Conservation (phyloP, 495 filamentous ascomycete genomes). For the Neurospora sp. region DNA sequence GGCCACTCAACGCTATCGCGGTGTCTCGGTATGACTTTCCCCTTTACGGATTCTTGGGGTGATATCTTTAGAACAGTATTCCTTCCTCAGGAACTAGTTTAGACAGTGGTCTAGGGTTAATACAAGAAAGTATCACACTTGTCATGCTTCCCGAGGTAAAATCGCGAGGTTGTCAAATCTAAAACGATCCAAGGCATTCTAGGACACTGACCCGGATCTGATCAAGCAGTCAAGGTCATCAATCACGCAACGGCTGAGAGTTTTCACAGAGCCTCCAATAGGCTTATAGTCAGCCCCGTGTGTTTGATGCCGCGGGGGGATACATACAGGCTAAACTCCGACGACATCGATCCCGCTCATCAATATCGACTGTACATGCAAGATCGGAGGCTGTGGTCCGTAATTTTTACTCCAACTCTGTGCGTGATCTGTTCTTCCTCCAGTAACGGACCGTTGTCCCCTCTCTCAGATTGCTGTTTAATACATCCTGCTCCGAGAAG, state of each 20-base stretch:
- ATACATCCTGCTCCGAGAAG: background rate
- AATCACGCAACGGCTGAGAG: background rate
- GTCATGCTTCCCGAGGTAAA: background rate
- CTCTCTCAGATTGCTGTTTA: background rate
- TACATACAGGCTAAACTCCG: conserved; percentile 11
- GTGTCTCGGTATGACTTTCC: background rate
- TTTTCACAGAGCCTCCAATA: background rate
- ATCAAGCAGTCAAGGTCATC: background rate
- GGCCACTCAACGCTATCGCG: background rate
- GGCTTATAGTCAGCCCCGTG: background rate
- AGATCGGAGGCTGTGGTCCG: conserved; percentile 18
- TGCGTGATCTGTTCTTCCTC: background rate
- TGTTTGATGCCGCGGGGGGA: background rate
- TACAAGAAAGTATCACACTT: background rate
- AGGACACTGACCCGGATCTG: background rate
- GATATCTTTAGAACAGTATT: background rate
- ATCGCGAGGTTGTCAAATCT: background rate
- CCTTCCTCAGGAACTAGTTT: background rate
- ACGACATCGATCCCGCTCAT: background rate
- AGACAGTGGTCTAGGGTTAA: background rate
- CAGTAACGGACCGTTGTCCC: conserved; percentile 2
- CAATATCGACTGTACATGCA: background rate
- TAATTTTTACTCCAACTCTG: conserved; percentile 2
- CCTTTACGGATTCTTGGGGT: background rate
- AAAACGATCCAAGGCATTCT: background rate